Conservation (phyloP, 2,329 filamentous ascomycete species). For the Tolypocladium tropicale region DNA sequence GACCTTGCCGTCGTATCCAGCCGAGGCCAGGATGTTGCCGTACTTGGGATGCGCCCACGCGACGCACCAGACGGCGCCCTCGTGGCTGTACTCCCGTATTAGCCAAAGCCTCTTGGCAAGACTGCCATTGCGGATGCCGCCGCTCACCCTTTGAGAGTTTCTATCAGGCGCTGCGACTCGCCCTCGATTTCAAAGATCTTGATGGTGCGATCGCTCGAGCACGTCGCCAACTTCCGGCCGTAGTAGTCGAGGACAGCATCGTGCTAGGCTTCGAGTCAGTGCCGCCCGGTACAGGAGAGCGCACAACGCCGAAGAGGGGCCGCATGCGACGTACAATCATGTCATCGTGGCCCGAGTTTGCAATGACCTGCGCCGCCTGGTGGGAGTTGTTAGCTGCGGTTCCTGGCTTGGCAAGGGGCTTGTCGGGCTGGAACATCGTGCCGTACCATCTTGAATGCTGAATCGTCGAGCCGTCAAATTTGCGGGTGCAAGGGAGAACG, state of each 20-base stretch:
- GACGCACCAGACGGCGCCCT: conserved; percentile 95
- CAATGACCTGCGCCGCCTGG: conserved; percentile 33
- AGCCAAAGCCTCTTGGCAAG: not conserved
- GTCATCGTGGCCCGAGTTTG: conserved; percentile 68
- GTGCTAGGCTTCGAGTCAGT: conserved; percentile 46
- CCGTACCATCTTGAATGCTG: conserved; percentile 7
- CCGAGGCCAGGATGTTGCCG: conserved; percentile 92
- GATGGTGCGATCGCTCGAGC: conserved; percentile 96
- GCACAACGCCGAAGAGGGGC: not conserved
- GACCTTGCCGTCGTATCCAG: conserved; percentile 94
- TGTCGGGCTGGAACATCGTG: not conserved
- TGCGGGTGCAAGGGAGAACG: not conserved
- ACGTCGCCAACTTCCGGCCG: conserved; percentile 88
- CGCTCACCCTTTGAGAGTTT: conserved; percentile 80
- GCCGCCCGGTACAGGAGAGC: conserved; percentile 6
- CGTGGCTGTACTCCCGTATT: conserved; percentile 51
- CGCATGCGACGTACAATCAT: conserved; percentile 79
- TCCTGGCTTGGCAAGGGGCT: not conserved
- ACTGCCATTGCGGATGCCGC: too few species aligned
- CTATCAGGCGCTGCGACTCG: conserved; percentile 77
- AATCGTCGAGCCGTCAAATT: not conserved
- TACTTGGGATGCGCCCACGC: conserved; percentile 98
- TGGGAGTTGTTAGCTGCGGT: conserved; percentile 15
- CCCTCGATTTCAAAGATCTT: conserved; percentile 99
- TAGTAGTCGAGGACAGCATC: conserved; percentile 99